Conservation (phyloP, 2,329 filamentous ascomycete species). For the Neophaeococcomyces aloes region DNA sequence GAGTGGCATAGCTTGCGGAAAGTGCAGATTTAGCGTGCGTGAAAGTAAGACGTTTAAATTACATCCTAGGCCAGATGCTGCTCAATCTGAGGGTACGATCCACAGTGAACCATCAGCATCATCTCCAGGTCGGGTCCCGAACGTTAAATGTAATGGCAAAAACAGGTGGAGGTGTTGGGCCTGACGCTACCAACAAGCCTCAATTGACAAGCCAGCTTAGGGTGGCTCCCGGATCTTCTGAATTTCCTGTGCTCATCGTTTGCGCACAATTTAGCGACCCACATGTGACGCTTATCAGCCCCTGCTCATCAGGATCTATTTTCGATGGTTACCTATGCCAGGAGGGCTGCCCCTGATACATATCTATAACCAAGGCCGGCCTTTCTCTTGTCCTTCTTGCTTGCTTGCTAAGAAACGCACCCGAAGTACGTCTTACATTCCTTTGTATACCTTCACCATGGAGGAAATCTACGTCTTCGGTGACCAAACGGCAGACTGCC, state of each 20-base stretch:
- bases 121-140: constrained; percentile 19
- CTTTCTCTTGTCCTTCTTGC: constrained; percentile 11
- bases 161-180: constrained; percentile 17
- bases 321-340: constrained; percentile 15
- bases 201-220: constrained; percentile 15
- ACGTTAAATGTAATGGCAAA: constrained; percentile 11
- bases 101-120: constrained; percentile 12
- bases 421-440: constrained; percentile 17
- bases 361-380: constrained; percentile 11
- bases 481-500: constrained; percentile 36
- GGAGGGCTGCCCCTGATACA: constrained; percentile 8
- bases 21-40: constrained; percentile 1
- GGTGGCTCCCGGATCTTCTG: constrained; percentile 17
- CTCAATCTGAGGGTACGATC: constrained; percentile 8
- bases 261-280: constrained; percentile 17
- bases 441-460: constrained; percentile 14
- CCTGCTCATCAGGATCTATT: constrained; percentile 19
- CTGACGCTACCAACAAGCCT: constrained; percentile 16
- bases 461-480: constrained; percentile 36
- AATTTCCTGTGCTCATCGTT: constrained; percentile 22
- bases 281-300: constrained; percentile 17
- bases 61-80: constrained; percentile 3
- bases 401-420: constrained; percentile 17
- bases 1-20: not conserved
- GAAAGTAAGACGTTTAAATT: constrained; percentile 10